Conservation (phyloP, 495 filamentous ascomycete species). For the Xylaria palmicola region DNA sequence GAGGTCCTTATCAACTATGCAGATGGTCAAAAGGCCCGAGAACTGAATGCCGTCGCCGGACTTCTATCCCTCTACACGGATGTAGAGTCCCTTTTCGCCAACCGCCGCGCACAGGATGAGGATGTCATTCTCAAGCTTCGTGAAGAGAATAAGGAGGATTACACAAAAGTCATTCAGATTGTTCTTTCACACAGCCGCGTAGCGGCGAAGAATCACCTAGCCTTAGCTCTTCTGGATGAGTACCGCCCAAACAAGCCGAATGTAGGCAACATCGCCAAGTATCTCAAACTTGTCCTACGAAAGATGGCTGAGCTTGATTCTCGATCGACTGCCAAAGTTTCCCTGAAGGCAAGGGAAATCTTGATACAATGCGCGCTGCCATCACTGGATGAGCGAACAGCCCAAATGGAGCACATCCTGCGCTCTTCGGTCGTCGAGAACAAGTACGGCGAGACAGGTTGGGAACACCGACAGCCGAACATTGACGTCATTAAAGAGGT, state of each 20-base stretch:
- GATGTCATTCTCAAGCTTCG: conserved; percentile 91
- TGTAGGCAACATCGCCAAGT: conserved; percentile 80
- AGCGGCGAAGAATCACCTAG: conserved; percentile 89
- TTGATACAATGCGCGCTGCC: conserved; percentile 96
- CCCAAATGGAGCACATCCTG: conserved; percentile 98
- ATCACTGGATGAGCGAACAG: conserved; percentile 88
- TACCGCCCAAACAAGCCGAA: conserved; percentile 94
- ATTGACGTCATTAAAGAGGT: conserved; percentile 90
- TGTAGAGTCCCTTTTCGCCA: conserved; percentile 84
- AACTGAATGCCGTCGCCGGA: conserved; percentile 76
- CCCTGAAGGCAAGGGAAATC: conserved; percentile 93
- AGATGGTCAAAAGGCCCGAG: conserved; percentile 88
- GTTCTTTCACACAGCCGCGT: conserved; percentile 93
- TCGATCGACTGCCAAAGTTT: conserved; percentile 88
- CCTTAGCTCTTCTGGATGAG: conserved; percentile 87
- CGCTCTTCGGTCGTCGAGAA: conserved; percentile 96
- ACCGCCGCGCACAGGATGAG: conserved; percentile 81
- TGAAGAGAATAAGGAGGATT: conserved; percentile 94
- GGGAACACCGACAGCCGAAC: conserved; percentile 92
- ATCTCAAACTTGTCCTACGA: conserved; percentile 79
- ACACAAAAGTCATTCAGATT: conserved; percentile 74
- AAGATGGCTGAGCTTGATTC: conserved; percentile 91
- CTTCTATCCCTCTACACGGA: conserved; percentile 77
- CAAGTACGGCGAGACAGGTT: conserved; percentile 93
- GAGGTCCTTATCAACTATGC: conserved; percentile 79